Conservation (phyloP, 306 rosid genomes). For the Trifolium fragiferum region DNA sequence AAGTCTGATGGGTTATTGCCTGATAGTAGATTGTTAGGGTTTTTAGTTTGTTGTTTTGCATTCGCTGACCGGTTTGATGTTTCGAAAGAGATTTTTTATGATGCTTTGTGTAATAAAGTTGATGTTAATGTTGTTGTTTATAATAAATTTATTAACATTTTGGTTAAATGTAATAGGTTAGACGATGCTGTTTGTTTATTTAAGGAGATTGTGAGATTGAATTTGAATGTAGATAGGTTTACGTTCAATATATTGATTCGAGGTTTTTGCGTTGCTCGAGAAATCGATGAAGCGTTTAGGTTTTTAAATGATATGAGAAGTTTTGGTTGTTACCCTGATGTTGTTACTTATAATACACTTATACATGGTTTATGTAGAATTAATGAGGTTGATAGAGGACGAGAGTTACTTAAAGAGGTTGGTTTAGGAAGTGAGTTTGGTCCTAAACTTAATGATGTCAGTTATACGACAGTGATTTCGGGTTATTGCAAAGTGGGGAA, state of each 20-base stretch:
- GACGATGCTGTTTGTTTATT: conserved; percentile 67
- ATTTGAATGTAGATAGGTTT: conserved; percentile 53
- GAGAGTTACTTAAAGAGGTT: conserved; percentile 56
- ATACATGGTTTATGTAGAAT: conserved; percentile 76
- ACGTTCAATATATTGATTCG: conserved; percentile 77
- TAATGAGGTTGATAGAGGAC: conserved; percentile 63
- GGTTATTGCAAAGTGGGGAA: conserved; percentile 74
- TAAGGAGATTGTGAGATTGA: conserved; percentile 58
- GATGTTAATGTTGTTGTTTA: conserved; percentile 55
- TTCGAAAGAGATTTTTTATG: conserved; percentile 61
- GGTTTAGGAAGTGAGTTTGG: conserved; percentile 44
- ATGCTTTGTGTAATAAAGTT: conserved; percentile 50
- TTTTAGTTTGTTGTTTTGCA: conserved; percentile 72
- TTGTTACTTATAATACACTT: conserved; percentile 72
- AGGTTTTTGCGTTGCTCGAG: conserved; percentile 67
- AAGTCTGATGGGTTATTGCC: conserved; percentile 68
- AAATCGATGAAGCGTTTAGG: conserved; percentile 62
- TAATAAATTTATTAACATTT: conserved; percentile 63
- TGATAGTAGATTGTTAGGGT: conserved; percentile 57
- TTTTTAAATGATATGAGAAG: conserved; percentile 63
- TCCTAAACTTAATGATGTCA: conserved; percentile 55
- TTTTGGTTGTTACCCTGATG: conserved; percentile 73
- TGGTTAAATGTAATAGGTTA: conserved; percentile 60
- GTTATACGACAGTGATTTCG: conserved; percentile 73
- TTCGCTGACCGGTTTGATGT: conserved; percentile 54